These are phyloP conservation scores for Macrophomina phaseolina DNA, from an alignment of 2,329 filamentous ascomycete species.

Conservation along the genomic window DNA sequence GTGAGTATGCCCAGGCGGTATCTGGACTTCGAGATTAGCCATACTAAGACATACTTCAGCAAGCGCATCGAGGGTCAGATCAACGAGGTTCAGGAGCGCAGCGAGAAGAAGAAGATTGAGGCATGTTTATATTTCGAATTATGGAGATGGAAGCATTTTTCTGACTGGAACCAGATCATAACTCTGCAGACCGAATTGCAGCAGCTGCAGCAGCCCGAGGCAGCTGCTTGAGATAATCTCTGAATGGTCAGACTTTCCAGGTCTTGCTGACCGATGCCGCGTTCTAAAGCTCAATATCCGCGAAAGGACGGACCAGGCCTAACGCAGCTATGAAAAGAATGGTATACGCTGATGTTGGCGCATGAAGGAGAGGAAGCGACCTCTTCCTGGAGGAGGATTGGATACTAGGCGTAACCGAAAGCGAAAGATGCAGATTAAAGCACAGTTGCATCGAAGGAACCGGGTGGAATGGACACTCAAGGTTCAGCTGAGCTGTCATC, in stretches of 20 bases:
- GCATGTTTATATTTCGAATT: slow-evolving; percentile 49
- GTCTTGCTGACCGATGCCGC: background rate
- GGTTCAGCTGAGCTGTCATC: no score
- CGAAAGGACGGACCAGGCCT: background rate
- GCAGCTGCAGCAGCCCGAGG: slow-evolving; percentile 21
- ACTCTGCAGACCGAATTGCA: slow-evolving; percentile 26
- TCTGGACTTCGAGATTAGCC: background rate
- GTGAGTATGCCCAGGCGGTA: slow-evolving; percentile 58
- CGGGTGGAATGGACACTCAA: no score
- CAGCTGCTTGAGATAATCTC: slow-evolving; percentile 24
- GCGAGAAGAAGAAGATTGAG: slow-evolving; percentile 69
- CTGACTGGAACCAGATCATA: slow-evolving; percentile 20
- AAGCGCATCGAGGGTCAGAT: slow-evolving; percentile 72
- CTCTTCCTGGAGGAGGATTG: no score
- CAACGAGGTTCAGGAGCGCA: slow-evolving; percentile 66
- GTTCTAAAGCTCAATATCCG: background rate
- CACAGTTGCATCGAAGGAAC: no score
- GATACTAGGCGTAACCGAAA: no score
- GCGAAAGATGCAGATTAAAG: no score
- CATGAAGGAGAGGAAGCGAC: no score
- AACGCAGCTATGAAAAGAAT: no score
- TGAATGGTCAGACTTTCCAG: background rate
- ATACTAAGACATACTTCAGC: slow-evolving; percentile 46
- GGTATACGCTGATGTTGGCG: no score
- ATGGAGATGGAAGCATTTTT: background rate